Conservation (phyloP, 2,329 filamentous ascomycete genomes). For the Colletotrichum sp. region DNA sequence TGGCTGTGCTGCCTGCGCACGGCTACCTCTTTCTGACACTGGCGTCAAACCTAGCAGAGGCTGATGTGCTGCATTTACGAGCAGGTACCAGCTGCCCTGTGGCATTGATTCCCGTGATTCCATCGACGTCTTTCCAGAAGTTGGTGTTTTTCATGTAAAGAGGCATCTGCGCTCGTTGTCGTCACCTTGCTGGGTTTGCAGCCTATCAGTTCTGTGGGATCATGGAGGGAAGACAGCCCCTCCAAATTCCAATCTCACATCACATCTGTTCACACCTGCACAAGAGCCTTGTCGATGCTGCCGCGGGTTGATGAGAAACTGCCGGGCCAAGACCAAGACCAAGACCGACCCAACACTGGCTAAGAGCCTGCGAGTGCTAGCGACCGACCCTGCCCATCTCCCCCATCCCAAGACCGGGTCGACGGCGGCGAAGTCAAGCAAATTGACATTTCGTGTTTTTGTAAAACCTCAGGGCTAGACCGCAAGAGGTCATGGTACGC, state of each 20-base stretch:
- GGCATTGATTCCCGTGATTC: not conserved
- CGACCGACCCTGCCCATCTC: not conserved
- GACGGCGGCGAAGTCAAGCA: not conserved
- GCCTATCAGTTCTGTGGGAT: not conserved
- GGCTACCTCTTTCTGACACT: conserved; percentile 17
- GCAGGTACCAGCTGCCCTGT: not conserved
- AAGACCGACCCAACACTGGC: not conserved
- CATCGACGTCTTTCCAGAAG: not conserved
- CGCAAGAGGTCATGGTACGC: conserved; percentile 2
- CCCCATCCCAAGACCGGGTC: not conserved
- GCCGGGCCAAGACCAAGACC: not conserved
- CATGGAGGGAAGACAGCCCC: not conserved
- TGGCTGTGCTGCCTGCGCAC: conserved; percentile 10
- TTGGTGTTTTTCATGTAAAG: not conserved
- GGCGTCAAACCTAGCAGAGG: conserved; percentile 10
- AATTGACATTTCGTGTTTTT: not conserved
- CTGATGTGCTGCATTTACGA: not conserved
- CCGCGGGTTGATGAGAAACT: not conserved
- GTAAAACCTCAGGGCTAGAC: not conserved
- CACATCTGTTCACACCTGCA: not conserved
- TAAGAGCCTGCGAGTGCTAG: not conserved
- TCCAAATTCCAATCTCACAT: not conserved
- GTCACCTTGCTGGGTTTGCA: not conserved
- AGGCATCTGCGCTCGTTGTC: not conserved
- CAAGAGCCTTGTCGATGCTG: not conserved